Percentiles rank a stretch among this genome's conserved stretches.
Conservation (phyloP, 176 grass and related monocot species). For the Aegilops tauschii region DNA sequence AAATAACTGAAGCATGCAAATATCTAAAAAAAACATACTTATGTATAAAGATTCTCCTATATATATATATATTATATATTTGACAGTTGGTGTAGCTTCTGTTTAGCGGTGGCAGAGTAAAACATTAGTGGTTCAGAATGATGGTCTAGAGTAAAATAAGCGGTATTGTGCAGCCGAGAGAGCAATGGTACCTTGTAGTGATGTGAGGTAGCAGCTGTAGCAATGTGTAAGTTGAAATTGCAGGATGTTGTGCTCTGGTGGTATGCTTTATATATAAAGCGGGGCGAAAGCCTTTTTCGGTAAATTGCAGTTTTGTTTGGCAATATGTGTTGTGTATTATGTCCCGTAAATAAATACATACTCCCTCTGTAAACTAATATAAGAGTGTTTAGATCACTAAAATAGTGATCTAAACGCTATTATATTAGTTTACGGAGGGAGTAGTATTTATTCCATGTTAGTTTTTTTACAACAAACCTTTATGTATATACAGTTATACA, state of each 20-base stretch:
- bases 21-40: neutral
- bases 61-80: neutral
- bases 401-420: no score
- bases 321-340: neutral
- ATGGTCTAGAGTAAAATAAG: neutral
- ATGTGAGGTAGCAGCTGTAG: neutral
- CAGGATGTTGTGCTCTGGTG: no score
- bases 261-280: no score
- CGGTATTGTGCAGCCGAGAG: neutral
- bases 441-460: neutral
- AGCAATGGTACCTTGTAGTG: neutral
- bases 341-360: neutral
- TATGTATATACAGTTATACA: neutral
- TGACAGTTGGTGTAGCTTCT: neutral
- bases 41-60: neutral
- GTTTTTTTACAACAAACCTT: neutral
- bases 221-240: neutral
- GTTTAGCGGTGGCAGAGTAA: neutral
- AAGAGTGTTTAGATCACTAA: no score
- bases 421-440: no score
- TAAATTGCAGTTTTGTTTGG: neutral
- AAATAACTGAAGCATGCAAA: neutral
- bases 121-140: neutral
- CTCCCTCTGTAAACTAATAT: no score
- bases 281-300: no score